Evolutionary conservation across 139 green algal species (phyloP), one percentile per base, ranked within the genome.

Genomic region (Gonium pectorale): DNA sequence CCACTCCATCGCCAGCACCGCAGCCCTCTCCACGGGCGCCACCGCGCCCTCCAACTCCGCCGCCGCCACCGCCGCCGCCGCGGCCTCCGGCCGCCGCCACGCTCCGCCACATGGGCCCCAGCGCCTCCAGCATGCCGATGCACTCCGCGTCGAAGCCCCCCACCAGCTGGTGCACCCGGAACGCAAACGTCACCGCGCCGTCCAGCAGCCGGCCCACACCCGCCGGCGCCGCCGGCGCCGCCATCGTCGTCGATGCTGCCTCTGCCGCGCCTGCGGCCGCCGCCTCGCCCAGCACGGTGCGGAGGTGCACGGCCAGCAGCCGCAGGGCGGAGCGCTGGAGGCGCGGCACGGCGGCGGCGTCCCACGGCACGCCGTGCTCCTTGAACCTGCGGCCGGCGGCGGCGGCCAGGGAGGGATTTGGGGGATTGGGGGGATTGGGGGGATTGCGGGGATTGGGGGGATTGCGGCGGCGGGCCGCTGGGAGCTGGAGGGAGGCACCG

Each of bases 111-210:
- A 77, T 24, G 5, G 79, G 64, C 46, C 79, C 79, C 64, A 85
- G 64, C 46, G 26, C 40, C 79, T 85, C 79, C 64, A 85, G 79
- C 79, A 68, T 33, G 0, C 5, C 33, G 13, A 85, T 85, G 49
- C 64, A 77, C 64, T 54, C 79, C 2, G 41, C 8, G 35, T 85
- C 64, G 37, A 85, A 78, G 9, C 79, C 79, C 24, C 79, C 79
- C 64, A 85, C 79, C 63, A 85, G 52, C 64, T 77, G 64, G 49
- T 85, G 79, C 64, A 85, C 79, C 11, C 79, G 79, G 33, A 85
- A 85, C 15, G 79, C 63, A 27, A 85, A 85, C 9, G 44, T 24
- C 33, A 85, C 49, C 4, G 29, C 64, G 13, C 79, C 79, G 24
- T 85, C 79, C 1, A 85, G 64, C 63, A 85, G 78, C 40, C 33